Evolutionary conservation across 371 early-diverging fungal genomes (phyloP), one percentile per base, ranked within the genome.

Genomic region (Mortierella sp.): DNA sequence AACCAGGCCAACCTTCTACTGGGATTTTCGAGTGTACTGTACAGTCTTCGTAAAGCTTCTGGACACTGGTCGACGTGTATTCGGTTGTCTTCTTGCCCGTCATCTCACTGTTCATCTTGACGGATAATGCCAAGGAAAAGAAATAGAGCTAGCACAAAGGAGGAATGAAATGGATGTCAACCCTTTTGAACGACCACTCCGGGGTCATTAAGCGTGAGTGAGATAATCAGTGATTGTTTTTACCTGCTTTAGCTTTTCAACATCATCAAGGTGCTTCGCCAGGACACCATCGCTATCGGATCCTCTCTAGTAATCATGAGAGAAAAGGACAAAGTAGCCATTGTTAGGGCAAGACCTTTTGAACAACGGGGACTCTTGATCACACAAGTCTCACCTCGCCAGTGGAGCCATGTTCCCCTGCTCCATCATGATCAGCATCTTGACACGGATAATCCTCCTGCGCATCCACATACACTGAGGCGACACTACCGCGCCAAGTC

Each of bases 91-190:
- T 43, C 48, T 62, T 67, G 37, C 59, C 67, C 63, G 63, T 61
- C 73, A 73, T 73, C 51, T 73, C 67, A 13, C 67, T 22, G 54
- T 73, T 73, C 77, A 76, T 76, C 59, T 76, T 76, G 65, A 76
- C 72, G 0, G 77, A 76, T 0, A 76, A 41, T 0, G 77, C 77
- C 70, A 76, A 65, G 6, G 77, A 76, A 34, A 76, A 76, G 29
- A 76, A 76, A 48, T 71, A 73, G 29, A 73, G 46, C 74, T 73
- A 8, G 6, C 29, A 27, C 4, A 52, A 21, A 45, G 21, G 21
- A 49, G 2, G 40, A 16, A 46, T 17, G 37, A 31, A 16, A n/a
- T n/a, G n/a, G n/a, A n/a, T n/a, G n/a, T n/a, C n/a, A n/a, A n/a
- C n/a, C n/a, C n/a, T n/a, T n/a, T n/a, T n/a, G n/a, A 17, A 44